Conservation (phyloP, 2,329 filamentous ascomycete species). For the Phialocephala sp. region DNA sequence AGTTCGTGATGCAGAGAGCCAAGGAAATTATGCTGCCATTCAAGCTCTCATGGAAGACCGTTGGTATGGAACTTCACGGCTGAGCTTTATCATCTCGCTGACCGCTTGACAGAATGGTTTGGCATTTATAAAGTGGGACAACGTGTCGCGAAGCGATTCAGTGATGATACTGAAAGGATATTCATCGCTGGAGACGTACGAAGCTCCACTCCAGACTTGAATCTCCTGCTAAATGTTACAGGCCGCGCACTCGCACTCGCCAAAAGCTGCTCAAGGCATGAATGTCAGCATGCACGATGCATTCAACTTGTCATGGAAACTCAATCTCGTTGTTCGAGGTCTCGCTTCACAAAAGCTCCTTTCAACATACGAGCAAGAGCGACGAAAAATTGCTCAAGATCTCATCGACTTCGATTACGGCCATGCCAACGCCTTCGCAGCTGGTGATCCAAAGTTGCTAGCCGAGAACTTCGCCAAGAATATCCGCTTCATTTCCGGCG, state of each 20-base stretch:
- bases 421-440: slow-evolving; percentile 63
- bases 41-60: slow-evolving; percentile 69
- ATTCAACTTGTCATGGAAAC: slow-evolving; percentile 67
- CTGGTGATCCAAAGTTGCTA: slow-evolving; percentile 66
- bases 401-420: slow-evolving; percentile 69
- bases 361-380: slow-evolving; percentile 66
- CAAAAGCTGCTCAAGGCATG: slow-evolving; percentile 68
- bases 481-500: slow-evolving; percentile 74
- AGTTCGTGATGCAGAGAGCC: slow-evolving; percentile 74
- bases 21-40: slow-evolving; percentile 65
- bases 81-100: slow-evolving; percentile 29
- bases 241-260: slow-evolving; percentile 64
- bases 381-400: slow-evolving; percentile 65
- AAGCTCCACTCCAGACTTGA: slow-evolving; percentile 44
- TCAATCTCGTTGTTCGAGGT: slow-evolving; percentile 55
- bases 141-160: slow-evolving; percentile 63
- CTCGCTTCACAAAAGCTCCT: slow-evolving; percentile 60
- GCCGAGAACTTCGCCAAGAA: slow-evolving; percentile 74
- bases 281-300: slow-evolving; percentile 64
- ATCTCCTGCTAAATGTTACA: slow-evolving; percentile 43
- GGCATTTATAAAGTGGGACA: slow-evolving; percentile 64
- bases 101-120: slow-evolving; percentile 65
- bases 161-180: slow-evolving; percentile 55
- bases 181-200: slow-evolving; percentile 58
- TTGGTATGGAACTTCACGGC: slow-evolving; percentile 67